phyloP scores from a whole-genome alignment of 1,139 yeast species.

The Debaryomyces psychrophilus region DNA sequence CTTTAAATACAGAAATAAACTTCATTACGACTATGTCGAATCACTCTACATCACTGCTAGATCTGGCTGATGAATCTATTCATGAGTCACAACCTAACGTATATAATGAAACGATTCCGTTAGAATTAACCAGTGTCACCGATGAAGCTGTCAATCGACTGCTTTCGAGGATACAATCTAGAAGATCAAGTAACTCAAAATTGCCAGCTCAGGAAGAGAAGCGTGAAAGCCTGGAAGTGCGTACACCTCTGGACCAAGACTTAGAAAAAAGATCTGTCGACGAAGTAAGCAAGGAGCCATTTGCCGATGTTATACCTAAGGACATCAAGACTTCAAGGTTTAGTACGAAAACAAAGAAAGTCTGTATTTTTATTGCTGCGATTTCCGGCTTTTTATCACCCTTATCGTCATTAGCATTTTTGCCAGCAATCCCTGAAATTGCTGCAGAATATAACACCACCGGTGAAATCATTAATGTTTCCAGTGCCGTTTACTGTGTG shows the following conservation, averaged over 20 bases:
- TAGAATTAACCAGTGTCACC: slow-evolving; percentile 20
- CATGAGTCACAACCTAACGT: neutral
- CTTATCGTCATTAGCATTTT: slow-evolving; percentile 42
- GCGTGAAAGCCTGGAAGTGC: slow-evolving; percentile 4
- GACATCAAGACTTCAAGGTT: neutral
- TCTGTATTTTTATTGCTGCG: slow-evolving; percentile 17
- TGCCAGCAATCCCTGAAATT: slow-evolving; percentile 55
- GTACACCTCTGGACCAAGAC: slow-evolving; percentile 3
- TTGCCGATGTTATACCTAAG: neutral
- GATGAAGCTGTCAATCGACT: slow-evolving; percentile 24
- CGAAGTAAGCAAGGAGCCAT: neutral
- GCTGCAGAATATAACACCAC: slow-evolving; percentile 48
- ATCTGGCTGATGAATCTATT: neutral
- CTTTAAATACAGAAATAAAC: neutral
- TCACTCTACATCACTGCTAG: slow-evolving; percentile 3
- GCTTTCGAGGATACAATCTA: slow-evolving; percentile 21
- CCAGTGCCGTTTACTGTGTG: slow-evolving; percentile 53
- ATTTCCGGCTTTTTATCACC: slow-evolving; percentile 44
- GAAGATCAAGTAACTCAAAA: slow-evolving; percentile 13
- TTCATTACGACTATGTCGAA: neutral
- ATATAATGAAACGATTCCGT: slow-evolving; percentile 18
- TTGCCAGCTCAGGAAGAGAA: neutral
- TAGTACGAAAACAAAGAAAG: neutral
- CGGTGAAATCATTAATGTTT: slow-evolving; percentile 46
- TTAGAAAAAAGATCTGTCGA: neutral